A percentile compares a stretch with the other conserved stretches of the same genome.
Conservation (phyloP, 1,139 yeast species). For the Blastobotrys petasosporus region DNA sequence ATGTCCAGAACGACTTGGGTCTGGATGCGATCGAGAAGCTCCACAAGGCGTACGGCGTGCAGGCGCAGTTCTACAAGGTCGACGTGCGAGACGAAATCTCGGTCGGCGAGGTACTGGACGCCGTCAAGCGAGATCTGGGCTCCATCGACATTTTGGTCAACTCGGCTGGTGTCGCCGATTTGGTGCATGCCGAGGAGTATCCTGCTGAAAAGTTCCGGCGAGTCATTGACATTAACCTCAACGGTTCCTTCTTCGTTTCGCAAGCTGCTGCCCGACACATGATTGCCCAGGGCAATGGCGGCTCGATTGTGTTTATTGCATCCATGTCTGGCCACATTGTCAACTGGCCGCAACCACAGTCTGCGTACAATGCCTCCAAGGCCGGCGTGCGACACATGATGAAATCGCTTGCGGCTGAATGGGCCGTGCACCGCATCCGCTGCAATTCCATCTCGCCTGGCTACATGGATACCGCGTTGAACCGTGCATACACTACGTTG, state of each 20-base stretch:
- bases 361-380: constrained; percentile 51
- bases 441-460: constrained; percentile 56
- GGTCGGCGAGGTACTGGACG: constrained; percentile 47
- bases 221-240: constrained; percentile 67
- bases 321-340: constrained; percentile 63
- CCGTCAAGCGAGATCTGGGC: constrained; percentile 54
- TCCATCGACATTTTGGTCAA: constrained; percentile 61
- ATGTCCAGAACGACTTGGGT: constrained; percentile 40
- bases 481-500: constrained; percentile 43
- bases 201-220: constrained; percentile 71
- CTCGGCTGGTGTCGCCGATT: constrained; percentile 76
- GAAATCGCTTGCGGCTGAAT: constrained; percentile 51
- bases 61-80: constrained; percentile 57
- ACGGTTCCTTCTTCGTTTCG: constrained; percentile 69
- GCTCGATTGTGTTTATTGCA: constrained; percentile 53
- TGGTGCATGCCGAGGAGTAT: constrained; percentile 75
- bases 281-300: constrained; percentile 45
- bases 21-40: constrained; percentile 49
- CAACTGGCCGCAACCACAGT: constrained; percentile 61
- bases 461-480: constrained; percentile 52
- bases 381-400: constrained; percentile 56
- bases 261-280: constrained; percentile 70
- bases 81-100: constrained; percentile 52
- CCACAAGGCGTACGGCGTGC: constrained; percentile 52
- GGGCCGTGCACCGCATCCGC: constrained; percentile 50